A percentile compares a stretch with the other conserved stretches of the same genome.
Conservation (phyloP, 441 rosid species). For the Gossypium gossypioides region DNA sequence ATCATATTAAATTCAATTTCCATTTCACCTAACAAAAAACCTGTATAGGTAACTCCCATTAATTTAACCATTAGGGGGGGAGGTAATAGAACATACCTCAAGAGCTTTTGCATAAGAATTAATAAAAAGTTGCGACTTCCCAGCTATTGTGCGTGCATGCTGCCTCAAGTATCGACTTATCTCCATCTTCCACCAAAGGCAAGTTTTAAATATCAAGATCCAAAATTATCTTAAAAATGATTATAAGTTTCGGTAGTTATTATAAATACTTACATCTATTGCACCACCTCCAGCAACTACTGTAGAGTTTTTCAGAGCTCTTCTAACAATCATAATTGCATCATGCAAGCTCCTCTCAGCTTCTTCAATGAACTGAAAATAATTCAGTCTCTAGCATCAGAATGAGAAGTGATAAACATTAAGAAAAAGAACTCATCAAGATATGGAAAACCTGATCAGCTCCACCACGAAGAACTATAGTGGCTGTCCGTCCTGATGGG, state of each 20-base stretch:
- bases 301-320: slow-evolving; percentile 93
- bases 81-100: slow-evolving; percentile 47
- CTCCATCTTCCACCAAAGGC: slow-evolving; percentile 67
- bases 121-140: slow-evolving; percentile 90
- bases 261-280: slow-evolving; percentile 64
- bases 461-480: slow-evolving; percentile 98
- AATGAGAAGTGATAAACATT: slow-evolving; percentile 1
- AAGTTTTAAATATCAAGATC: neutral
- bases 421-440: slow-evolving; percentile 6
- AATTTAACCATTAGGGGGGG: neutral
- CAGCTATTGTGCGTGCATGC: slow-evolving; percentile 90
- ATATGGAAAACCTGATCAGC: slow-evolving; percentile 80
- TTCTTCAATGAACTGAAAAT: slow-evolving; percentile 85
- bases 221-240: neutral
- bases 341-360: slow-evolving; percentile 99
- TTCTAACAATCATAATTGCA: slow-evolving; percentile 98
- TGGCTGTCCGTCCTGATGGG: slow-evolving; percentile 84
- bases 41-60: neutral
- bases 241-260: neutral
- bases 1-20: neutral
- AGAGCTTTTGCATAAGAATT: slow-evolving; percentile 97
- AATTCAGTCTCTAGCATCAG: slow-evolving; percentile 4
- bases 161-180: slow-evolving; percentile 82
- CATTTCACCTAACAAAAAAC: neutral
- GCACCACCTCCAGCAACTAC: slow-evolving; percentile 99